These are phyloP conservation scores for Mycena kentingensis DNA, from an alignment of 768 basidiomycete genomes.

Conservation along the genomic window DNA sequence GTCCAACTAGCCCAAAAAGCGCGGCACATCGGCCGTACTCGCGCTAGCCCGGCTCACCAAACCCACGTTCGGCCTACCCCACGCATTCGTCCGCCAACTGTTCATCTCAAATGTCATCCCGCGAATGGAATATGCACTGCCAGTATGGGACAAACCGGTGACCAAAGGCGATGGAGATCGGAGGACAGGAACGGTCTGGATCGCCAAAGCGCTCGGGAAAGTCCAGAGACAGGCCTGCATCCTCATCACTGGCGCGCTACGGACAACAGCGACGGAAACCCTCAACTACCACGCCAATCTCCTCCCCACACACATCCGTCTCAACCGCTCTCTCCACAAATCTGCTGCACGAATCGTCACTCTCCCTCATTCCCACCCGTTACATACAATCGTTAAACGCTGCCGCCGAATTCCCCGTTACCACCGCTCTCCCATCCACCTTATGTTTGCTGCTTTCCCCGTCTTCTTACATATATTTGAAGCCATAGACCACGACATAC, in stretches of 20 bases:
- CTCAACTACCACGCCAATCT: slow-evolving; percentile 19
- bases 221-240: slow-evolving; percentile 1
- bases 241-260: slow-evolving; percentile 17
- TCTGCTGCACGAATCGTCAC: neutral
- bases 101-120: slow-evolving; percentile 13
- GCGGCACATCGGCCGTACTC: slow-evolving; percentile 1
- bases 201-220: slow-evolving; percentile 2
- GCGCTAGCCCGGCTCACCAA: slow-evolving; percentile 5
- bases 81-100: slow-evolving; percentile 11
- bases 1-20: slow-evolving; percentile 8
- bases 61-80: slow-evolving; percentile 11
- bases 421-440: neutral
- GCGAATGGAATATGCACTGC: slow-evolving; percentile 16
- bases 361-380: slow-evolving; percentile 1
- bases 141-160: slow-evolving; percentile 18
- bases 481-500: neutral
- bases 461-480: neutral
- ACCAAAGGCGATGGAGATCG: neutral
- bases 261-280: slow-evolving; percentile 14
- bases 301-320: slow-evolving; percentile 13
- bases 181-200: neutral
- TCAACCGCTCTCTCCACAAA: neutral
- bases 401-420: slow-evolving; percentile 1
- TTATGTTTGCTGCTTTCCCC: neutral
- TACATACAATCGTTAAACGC: neutral